These are phyloP conservation scores for Ulota crispa DNA, from an alignment of 225 moss, liverwort and hornwort species.

Conservation along the genomic window DNA sequence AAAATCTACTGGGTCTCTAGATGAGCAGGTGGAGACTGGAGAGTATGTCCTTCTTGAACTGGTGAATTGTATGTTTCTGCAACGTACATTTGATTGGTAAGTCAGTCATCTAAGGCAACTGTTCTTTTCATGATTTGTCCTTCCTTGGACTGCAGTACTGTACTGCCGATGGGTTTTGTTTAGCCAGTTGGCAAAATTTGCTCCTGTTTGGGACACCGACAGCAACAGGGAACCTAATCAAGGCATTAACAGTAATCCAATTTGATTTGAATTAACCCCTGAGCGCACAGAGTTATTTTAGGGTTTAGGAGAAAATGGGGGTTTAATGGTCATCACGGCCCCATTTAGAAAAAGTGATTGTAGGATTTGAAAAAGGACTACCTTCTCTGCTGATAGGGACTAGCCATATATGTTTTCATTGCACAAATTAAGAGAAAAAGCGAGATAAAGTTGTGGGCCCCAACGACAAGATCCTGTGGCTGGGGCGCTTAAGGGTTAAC, in stretches of 20 bases:
- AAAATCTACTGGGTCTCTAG: background rate
- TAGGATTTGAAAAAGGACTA: no score
- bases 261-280: background rate
- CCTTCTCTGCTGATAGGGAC: no score
- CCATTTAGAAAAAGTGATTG: no score
- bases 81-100: slow-evolving; percentile 8
- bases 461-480: no score
- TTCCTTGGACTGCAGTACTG: background rate
- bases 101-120: background rate
- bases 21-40: background rate
- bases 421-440: no score
- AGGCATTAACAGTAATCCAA: background rate
- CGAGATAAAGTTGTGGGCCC: no score
- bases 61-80: background rate
- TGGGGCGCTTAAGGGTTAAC: no score
- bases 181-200: background rate
- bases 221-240: slow-evolving; percentile 20
- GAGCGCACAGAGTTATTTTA: no score
- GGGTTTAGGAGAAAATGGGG: no score
- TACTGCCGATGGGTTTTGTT: background rate
- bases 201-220: background rate
- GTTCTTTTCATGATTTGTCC: slow-evolving; percentile 29
- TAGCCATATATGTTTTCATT: no score
- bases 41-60: background rate
- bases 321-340: no score